Percentiles rank a stretch among this genome's conserved stretches.
phyloP scores from a whole-genome alignment of 345 rosid species.

The Populus simonii region DNA sequence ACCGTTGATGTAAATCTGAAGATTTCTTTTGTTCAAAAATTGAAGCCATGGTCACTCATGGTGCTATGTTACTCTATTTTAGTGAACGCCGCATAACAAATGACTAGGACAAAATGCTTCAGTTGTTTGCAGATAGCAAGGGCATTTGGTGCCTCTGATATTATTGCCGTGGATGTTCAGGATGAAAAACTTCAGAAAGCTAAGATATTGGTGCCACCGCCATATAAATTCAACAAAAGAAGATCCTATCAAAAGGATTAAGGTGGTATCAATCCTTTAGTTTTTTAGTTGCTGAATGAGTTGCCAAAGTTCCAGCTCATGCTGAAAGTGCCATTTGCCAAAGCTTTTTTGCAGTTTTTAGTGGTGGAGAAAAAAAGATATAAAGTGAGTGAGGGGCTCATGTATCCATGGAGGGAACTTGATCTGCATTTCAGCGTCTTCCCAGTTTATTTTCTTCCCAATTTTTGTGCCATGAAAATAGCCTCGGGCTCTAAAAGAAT shows the following conservation, averaged over 20 bases:
- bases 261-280: constrained; percentile 37
- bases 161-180: constrained; percentile 91
- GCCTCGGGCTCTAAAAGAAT: too few relatives aligned
- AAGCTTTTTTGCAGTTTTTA: not conserved
- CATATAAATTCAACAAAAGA: constrained; percentile 67
- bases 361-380: not conserved
- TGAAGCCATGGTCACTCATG: not conserved
- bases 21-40: not conserved
- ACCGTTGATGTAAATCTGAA: not conserved
- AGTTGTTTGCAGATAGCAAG: constrained; percentile 98
- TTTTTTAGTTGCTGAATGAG: not conserved
- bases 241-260: constrained; percentile 77
- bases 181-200: constrained; percentile 84
- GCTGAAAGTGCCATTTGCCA: not conserved
- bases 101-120: constrained; percentile 27
- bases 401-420: too few relatives aligned
- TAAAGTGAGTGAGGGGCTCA: not conserved
- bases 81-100: constrained; percentile 3
- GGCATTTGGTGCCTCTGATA: constrained; percentile 94
- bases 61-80: not conserved
- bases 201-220: constrained; percentile 78
- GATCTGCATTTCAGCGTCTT: too few relatives aligned
- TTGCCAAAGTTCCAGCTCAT: not conserved
- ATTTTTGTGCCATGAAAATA: too few relatives aligned
- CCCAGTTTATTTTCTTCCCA: too few relatives aligned